These are phyloP conservation scores for Salix koriyanagi DNA, from an alignment of 345 rosid genomes.

Conservation along the genomic window DNA sequence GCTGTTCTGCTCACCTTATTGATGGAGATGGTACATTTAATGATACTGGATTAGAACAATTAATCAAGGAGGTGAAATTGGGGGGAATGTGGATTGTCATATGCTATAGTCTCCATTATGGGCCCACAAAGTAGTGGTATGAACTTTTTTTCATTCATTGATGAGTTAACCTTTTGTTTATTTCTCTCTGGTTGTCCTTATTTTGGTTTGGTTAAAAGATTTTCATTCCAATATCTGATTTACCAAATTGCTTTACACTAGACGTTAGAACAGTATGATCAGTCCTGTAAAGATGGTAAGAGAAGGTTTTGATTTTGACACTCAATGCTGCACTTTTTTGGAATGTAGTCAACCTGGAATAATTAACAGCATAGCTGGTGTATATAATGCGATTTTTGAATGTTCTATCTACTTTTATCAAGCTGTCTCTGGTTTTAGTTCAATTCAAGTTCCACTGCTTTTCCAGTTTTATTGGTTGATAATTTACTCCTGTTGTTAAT, in stretches of 20 bases:
- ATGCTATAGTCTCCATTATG: constrained; percentile 95
- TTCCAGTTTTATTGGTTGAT: not conserved
- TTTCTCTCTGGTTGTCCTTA: not conserved
- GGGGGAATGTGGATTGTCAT: constrained; percentile 87
- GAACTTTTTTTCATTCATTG: constrained; percentile 19
- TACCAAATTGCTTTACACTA: not conserved
- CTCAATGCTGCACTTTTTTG: not conserved
- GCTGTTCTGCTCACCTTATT: constrained; percentile 84
- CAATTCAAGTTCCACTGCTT: not conserved
- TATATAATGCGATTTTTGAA: not conserved
- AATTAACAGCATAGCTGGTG: not conserved
- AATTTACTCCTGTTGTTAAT: not conserved
- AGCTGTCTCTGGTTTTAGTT: not conserved
- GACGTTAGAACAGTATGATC: not conserved
- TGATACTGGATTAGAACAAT: constrained; percentile 57
- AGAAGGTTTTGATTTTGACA: not conserved
- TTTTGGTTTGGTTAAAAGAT: not conserved
- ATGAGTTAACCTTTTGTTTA: not conserved
- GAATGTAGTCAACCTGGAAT: not conserved
- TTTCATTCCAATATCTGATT: not conserved
- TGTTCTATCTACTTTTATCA: not conserved
- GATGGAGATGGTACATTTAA: constrained; percentile 88
- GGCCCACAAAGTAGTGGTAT: constrained; percentile 99
- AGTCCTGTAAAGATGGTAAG: not conserved
- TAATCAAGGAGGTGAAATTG: constrained; percentile 71